Evolutionary conservation across 2,329 filamentous ascomycete species (phyloP), one percentile per base, ranked within the genome.

Genomic region (Hypoxylon sp.): DNA sequence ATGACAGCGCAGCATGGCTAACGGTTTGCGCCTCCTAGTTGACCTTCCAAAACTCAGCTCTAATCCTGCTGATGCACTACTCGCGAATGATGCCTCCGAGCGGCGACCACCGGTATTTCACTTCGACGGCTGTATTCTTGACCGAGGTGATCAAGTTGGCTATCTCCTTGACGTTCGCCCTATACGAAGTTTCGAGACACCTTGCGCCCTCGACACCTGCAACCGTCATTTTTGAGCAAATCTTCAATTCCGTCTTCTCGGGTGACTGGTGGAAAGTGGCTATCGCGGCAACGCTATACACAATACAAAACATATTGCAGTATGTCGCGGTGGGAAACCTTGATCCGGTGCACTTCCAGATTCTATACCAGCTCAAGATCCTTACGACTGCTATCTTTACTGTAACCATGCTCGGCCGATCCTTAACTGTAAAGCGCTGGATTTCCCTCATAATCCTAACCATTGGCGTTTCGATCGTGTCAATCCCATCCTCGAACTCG

Each of bases 261-360:
- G 91, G 91, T 9, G 96, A 98, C 77, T 94, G 94, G 72, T 98
- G 95, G 95, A 97, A 97, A 80, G 82, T 99, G 70, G 93, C 93
- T 7, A 90, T 98, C 45, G 96, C 95, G 0, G 96, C 95, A 3
- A 86, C 89, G 3, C 84, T 98, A 1, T 98, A 97, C 78, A 97
- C 95, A 0, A 79, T 98, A 28, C 93, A 98, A 75, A 98, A 98
- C 76, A 92, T 92, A n/a, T 82, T 98, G 59, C 93, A 98, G 79
- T 99, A 98, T 76, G 87, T 97, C 57, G 95, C 93, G 1, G 89
- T 98, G 10, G 93, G 93, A 67, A 98, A 98, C 73, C 80, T 98
- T 74, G 93, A 97, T 75, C 92, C 95, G 0, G 93, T 96, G 3
- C 94, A 95, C 59, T 98, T 98, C 77, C 94, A 98, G 79, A 90